These are phyloP conservation scores for Colletotrichum truncatum DNA, from an alignment of 2,329 filamentous ascomycete species.

Conservation along the genomic window DNA sequence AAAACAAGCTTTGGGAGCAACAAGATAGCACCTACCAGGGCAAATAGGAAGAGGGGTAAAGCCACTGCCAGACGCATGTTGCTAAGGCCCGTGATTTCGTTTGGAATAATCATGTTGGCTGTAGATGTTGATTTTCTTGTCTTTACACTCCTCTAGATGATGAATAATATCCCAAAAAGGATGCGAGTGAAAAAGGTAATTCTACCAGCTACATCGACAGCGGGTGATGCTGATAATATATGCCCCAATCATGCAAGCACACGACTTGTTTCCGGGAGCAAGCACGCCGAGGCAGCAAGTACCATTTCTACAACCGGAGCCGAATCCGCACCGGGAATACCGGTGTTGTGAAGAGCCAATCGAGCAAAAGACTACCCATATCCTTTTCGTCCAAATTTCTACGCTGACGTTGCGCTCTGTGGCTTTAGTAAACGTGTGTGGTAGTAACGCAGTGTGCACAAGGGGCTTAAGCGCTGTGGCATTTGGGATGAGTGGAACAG, in stretches of 20 bases:
- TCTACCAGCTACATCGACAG: neutral
- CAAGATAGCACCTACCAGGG: neutral
- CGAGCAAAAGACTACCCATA: neutral
- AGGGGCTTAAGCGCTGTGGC: slow-evolving; percentile 18
- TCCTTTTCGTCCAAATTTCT: slow-evolving; percentile 6
- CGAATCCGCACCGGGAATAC: neutral
- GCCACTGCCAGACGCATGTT: slow-evolving; percentile 14
- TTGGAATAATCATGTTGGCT: slow-evolving; percentile 19
- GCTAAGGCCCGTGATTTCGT: neutral
- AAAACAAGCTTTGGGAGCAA: neutral
- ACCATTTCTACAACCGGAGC: neutral
- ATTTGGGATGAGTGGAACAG: slow-evolving; percentile 16
- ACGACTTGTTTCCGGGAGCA: slow-evolving; percentile 4
- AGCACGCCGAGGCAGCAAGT: neutral
- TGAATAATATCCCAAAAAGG: neutral
- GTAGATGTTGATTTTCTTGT: neutral
- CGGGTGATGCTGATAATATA: neutral
- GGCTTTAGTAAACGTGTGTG: neutral
- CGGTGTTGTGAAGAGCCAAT: slow-evolving; percentile 10
- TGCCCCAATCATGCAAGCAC: neutral
- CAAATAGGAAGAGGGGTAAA: slow-evolving; percentile 1
- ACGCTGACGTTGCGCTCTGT: neutral
- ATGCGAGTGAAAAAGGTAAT: no score
- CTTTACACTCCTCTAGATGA: neutral
- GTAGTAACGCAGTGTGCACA: neutral